phyloP scores from a whole-genome alignment of 139 green algal species.

The Coelastrella sp. region DNA sequence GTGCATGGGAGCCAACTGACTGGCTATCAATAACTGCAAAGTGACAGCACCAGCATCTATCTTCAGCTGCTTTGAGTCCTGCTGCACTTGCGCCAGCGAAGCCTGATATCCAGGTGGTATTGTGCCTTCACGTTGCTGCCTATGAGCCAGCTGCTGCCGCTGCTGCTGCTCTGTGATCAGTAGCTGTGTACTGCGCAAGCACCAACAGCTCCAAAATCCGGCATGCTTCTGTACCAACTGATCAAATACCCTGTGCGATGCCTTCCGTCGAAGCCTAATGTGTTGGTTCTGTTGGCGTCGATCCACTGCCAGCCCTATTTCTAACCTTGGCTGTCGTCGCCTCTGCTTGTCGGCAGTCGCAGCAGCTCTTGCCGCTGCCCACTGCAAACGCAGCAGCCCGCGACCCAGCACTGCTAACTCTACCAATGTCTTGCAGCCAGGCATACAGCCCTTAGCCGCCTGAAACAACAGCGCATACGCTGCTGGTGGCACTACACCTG shows the following conservation, averaged over 20 bases:
- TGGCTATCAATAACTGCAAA: slow-evolving; percentile 15
- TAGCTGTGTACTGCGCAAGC: slow-evolving; percentile 2
- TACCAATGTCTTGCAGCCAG: not conserved
- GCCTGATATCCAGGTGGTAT: not conserved
- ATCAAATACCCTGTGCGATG: not conserved
- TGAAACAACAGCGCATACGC: not conserved
- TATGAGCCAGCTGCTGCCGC: too few species aligned
- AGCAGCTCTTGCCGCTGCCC: slow-evolving; percentile 2
- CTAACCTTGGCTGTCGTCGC: not conserved
- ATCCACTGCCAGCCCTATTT: too few species aligned
- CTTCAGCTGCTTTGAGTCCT: too few species aligned
- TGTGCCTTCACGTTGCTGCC: too few species aligned
- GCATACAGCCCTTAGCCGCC: not conserved
- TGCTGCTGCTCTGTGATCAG: not conserved
- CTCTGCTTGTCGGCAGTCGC: not conserved
- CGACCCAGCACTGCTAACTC: not conserved
- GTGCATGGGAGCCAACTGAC: not conserved
- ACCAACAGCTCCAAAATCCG: slow-evolving; percentile 10
- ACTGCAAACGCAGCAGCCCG: not conserved
- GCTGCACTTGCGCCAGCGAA: not conserved
- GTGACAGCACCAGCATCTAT: too few species aligned
- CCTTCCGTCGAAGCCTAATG: not conserved
- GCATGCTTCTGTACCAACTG: slow-evolving; percentile 10
- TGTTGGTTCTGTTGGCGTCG: not conserved
- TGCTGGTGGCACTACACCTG: not conserved